phyloP scores from a whole-genome alignment of 495 filamentous ascomycete genomes.

The Rhypophila decipiens region DNA sequence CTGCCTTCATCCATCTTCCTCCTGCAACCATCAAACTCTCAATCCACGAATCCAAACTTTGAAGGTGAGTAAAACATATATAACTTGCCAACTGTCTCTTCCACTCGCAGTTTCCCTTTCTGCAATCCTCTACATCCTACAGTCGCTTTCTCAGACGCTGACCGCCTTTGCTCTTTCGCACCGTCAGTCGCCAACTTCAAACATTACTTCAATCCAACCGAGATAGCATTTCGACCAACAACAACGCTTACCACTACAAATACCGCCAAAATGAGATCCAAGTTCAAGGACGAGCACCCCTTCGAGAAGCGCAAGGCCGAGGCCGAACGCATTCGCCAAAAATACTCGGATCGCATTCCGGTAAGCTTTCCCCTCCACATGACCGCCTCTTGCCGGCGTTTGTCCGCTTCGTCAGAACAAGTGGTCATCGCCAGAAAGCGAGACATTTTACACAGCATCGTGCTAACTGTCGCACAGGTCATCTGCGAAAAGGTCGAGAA shows the following conservation, averaged over 20 bases:
- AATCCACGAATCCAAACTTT: neutral
- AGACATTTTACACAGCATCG: neutral
- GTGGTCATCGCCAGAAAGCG: too few relatives aligned
- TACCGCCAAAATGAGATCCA: conserved; percentile 72
- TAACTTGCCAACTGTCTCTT: neutral
- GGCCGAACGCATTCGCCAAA: conserved; percentile 97
- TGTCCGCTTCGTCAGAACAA: conserved; percentile 10
- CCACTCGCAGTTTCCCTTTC: too few relatives aligned
- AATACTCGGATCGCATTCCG: conserved; percentile 97
- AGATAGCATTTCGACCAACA: too few relatives aligned
- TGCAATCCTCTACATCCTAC: too few relatives aligned
- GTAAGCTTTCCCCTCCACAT: conserved; percentile 50
- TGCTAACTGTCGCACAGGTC: conserved; percentile 49
- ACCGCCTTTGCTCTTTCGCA: too few relatives aligned
- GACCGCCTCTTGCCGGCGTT: neutral
- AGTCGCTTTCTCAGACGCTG: too few relatives aligned
- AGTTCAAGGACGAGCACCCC: conserved; percentile 99
- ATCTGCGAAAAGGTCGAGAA: conserved; percentile 99
- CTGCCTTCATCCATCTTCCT: conserved; percentile 4
- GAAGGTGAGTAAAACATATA: neutral
- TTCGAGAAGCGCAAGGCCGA: conserved; percentile 99
- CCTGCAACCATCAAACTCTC: conserved; percentile 2
- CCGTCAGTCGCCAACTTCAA: neutral
- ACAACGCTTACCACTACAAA: too few relatives aligned
- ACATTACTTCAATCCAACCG: neutral